Conservation (phyloP, 2,329 filamentous ascomycete genomes). For the Cercospora janseana region DNA sequence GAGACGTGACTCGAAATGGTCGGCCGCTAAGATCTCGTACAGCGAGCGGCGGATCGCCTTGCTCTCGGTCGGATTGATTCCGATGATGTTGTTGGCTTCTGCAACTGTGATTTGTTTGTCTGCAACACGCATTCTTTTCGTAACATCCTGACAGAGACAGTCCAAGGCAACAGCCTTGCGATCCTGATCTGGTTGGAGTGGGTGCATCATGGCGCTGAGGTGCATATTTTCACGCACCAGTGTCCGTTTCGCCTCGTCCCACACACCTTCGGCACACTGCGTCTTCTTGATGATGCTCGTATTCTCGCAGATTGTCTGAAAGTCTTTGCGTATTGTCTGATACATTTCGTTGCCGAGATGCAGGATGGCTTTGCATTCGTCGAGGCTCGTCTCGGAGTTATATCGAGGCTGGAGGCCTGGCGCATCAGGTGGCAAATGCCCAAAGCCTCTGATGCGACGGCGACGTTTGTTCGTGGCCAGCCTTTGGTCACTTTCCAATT, state of each 20-base stretch:
- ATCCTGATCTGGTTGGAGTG: constrained; percentile 58
- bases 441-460: constrained; percentile 66
- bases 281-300: constrained; percentile 72
- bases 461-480: constrained; percentile 65
- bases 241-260: constrained; percentile 68
- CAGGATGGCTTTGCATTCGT: constrained; percentile 71
- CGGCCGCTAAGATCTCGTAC: constrained; percentile 62
- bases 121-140: constrained; percentile 69
- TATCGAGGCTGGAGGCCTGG: constrained; percentile 66
- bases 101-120: constrained; percentile 67
- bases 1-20: constrained; percentile 70
- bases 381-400: constrained; percentile 77
- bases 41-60: constrained; percentile 66
- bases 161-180: constrained; percentile 69
- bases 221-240: constrained; percentile 65
- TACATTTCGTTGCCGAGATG: constrained; percentile 64
- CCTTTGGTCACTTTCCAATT: constrained; percentile 56
- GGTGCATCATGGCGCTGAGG: constrained; percentile 59
- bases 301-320: constrained; percentile 68
- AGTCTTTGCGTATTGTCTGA: constrained; percentile 62
- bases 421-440: constrained; percentile 65
- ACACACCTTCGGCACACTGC: constrained; percentile 67
- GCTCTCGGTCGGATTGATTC: constrained; percentile 66
- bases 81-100: constrained; percentile 70
- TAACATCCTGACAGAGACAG: constrained; percentile 76